Evolutionary conservation across 768 basidiomycete genomes (phyloP), one percentile per base, ranked within the genome.

Genomic region (Phaffia tasmanica): DNA sequence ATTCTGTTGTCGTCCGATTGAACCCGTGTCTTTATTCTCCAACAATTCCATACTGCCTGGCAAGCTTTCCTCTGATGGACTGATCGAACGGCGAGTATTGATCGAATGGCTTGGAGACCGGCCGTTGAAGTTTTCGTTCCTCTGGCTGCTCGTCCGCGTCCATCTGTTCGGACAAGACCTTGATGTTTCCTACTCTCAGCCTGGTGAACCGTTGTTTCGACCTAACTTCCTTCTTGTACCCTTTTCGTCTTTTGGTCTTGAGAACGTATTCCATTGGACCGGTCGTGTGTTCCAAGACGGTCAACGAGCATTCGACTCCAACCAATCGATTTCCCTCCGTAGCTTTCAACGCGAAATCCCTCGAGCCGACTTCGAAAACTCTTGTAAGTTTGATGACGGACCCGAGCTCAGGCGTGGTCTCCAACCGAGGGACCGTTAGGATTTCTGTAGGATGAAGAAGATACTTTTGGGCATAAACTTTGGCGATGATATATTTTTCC

Each of bases 161-260:
- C 14, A 5, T 8, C 19, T 21, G 47, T 15, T 57, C 30, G 1
- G 49, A 48, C 1, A 62, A 21, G 19, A 67, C 30, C 9, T 62
- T 25, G 70, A 99, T 91, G 56, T 86, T 81, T 23, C 92, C 91
- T 70, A 99, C 87, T 61, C 93, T 82, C 67, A 99, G 81, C 74
- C 92, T 83, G n/a, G 94, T 98, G 79, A 88, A 98, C 1, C 86
- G 87, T 75, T 92, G 90, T 77, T 97, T 98, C 77, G 90, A 86
- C 75, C 84, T 82, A 70, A 97, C 89, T 9, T 89, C 91, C 79
- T 89, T 89, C 78, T 88, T 84, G 79, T 98, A 98, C 14, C 94
- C 92, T 81, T 98, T 97, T 85, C 95, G 85, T 78, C 92, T 80
- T 81, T 98, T 99, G 81, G 93, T 94, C 81, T 97, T 95, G 79